Base-by-base conservation (phyloP, 768 basidiomycete species). In the Hortiboletus flavorubellus region DNA sequence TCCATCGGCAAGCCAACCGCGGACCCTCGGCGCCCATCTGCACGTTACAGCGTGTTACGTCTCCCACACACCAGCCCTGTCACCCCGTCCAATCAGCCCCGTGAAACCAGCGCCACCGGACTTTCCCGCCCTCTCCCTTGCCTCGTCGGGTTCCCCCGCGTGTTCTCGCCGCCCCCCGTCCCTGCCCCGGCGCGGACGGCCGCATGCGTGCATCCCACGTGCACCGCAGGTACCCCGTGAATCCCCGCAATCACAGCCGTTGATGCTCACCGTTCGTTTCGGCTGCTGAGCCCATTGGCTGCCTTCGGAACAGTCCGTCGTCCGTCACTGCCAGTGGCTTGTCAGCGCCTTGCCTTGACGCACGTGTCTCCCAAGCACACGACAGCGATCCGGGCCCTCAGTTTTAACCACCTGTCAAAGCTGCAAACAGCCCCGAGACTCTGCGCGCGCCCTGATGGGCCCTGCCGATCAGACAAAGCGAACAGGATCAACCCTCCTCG, bases 1-100 rank as follows among this genome's bases (percentile, higher is more conserved):
- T 61, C 52, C 54, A 63, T 63, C 63, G 64, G 66, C 65, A 66
- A 51, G 39, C 59, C 53, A 63, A 66, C 70, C 70, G 70, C 70
- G 70, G 70, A 54, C 26, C 70, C 70, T 72, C 70, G 70, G 69
- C 53, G 57, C 6, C 48, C 46, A 52, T 46, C 2, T n/a, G 2
- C 12, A 0, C 51, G 56, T 53, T 56, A 47, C 59, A 62, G 41
- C 58, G 21, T 54, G 60, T 70, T 65, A 64, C 65, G 62, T 61
- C 59, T 53, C 40, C 46, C 56, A 64, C 59, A 51, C 59, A 51
- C 59, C 59, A 61, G 55, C 65, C 65, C 67, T 68, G 59, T 53
- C 58, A 38, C 8, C 37, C 37, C 37, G 16, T 38, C 55, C 55
- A 47, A 46, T 54, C 52, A 34, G 8, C 37, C 7, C 51, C 58